Evolutionary conservation across 1,284 basidiomycete species (phyloP).

Genomic region (Naganishia sp.): DNA sequence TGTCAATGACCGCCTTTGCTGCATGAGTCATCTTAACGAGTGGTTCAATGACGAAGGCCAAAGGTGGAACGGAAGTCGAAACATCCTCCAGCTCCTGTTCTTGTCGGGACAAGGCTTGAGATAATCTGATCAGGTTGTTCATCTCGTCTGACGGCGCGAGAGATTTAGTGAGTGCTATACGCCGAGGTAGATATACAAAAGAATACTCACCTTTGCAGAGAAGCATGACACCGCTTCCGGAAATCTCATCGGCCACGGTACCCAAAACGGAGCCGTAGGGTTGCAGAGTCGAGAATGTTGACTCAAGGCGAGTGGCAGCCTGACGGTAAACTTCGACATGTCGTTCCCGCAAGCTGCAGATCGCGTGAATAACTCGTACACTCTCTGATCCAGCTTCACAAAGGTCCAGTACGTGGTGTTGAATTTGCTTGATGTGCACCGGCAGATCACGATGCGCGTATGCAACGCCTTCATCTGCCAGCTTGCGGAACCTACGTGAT

Average conservation of each 20-base stretch:
- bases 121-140: not conserved
- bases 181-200: no score
- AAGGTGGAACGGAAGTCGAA: not conserved
- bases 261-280: constrained; percentile 3
- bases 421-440: constrained; percentile 2
- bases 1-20: constrained; percentile 11
- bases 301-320: not conserved
- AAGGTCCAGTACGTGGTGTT: constrained; percentile 1
- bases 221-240: constrained; percentile 14
- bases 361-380: constrained; percentile 11
- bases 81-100: not conserved
- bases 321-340: not conserved
- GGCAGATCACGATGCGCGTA: constrained; percentile 12
- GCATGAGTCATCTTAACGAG: constrained; percentile 7
- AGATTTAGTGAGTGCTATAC: not conserved
- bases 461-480: constrained; percentile 8
- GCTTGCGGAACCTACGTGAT: not conserved
- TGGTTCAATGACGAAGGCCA: constrained; percentile 5
- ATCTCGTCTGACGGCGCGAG: constrained; percentile 5
- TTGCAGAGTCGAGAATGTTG: constrained; percentile 5
- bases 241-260: not conserved
- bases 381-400: constrained; percentile 16
- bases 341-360: not conserved
- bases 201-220: constrained; percentile 1
- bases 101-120: constrained; percentile 1